These are phyloP conservation scores for Diaporthe vaccinii DNA, from an alignment of 2,329 filamentous ascomycete genomes.

Conservation along the genomic window DNA sequence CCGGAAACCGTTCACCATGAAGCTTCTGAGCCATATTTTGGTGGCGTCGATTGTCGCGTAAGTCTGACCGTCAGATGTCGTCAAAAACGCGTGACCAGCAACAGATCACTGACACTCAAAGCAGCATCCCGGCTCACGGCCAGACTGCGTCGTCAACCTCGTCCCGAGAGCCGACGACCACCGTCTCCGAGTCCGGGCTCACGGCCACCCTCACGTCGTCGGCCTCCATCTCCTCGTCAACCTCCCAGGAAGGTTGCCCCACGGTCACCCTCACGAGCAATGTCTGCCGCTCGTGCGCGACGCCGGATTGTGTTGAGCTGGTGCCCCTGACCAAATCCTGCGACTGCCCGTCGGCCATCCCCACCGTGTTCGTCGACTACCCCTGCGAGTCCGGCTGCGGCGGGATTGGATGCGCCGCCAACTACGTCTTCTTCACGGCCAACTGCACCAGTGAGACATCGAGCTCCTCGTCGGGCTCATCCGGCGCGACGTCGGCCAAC, in stretches of 20 bases:
- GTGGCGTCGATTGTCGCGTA: not conserved
- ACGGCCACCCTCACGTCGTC: slow-evolving; percentile 16
- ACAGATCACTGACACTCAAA: slow-evolving; percentile 1
- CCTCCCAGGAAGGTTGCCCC: slow-evolving; percentile 38
- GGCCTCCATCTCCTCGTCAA: not conserved
- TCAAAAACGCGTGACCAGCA: not conserved
- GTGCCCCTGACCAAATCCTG: slow-evolving; percentile 42
- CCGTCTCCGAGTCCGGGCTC: slow-evolving; percentile 8
- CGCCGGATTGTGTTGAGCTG: slow-evolving; percentile 41
- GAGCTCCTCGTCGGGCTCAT: slow-evolving; percentile 1
- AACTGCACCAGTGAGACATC: slow-evolving; percentile 28
- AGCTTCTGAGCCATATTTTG: not conserved
- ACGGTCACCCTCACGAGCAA: slow-evolving; percentile 42
- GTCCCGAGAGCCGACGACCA: not conserved
- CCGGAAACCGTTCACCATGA: not conserved
- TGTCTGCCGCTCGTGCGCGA: slow-evolving; percentile 41
- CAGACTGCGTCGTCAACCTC: slow-evolving; percentile 15
- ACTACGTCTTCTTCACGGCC: slow-evolving; percentile 39
- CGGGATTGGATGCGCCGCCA: slow-evolving; percentile 40
- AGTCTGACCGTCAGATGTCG: not conserved
- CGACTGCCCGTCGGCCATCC: slow-evolving; percentile 41
- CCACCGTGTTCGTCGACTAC: slow-evolving; percentile 39
- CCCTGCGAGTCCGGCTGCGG: slow-evolving; percentile 41
- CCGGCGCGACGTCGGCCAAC: not conserved
- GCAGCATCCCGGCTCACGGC: slow-evolving; percentile 9